These are phyloP conservation scores for Pythium biforme DNA, from an alignment of 352 stramenopile species.

Conservation along the genomic window DNA sequence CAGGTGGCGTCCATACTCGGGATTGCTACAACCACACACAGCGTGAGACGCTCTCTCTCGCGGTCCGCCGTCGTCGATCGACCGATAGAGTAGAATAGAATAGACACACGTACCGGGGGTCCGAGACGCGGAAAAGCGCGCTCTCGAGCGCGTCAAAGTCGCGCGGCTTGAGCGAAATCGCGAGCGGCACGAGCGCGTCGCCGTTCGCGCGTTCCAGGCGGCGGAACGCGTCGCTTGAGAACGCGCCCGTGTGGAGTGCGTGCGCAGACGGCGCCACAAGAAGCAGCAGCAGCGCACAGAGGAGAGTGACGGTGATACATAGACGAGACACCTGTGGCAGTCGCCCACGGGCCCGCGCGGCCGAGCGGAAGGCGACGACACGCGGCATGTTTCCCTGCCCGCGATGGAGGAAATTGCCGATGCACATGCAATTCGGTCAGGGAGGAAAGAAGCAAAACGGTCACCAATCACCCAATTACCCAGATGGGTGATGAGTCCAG, in stretches of 20 bases:
- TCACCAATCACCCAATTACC: constrained; percentile 13
- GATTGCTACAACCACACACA: constrained; percentile 31
- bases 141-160: constrained; percentile 58
- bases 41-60: not conserved
- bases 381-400: no score
- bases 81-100: no score
- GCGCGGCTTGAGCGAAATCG: constrained; percentile 43
- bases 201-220: constrained; percentile 7
- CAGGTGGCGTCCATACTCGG: constrained; percentile 53
- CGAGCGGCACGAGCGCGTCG: constrained; percentile 46
- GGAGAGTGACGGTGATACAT: not conserved
- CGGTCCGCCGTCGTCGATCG: not conserved
- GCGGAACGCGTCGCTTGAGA: constrained; percentile 16
- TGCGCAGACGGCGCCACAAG: not conserved
- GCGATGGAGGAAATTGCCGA: no score
- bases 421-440: no score
- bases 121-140: constrained; percentile 48
- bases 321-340: not conserved
- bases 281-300: not conserved
- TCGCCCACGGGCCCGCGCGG: no score
- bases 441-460: constrained; percentile 3
- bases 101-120: constrained; percentile 46
- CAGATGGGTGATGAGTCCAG: constrained; percentile 1
- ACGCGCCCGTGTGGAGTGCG: constrained; percentile 18
- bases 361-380: no score